A percentile compares a stretch with the other conserved stretches of the same genome.
These are phyloP conservation scores for Aspergillus nidulans DNA, from an alignment of 495 filamentous ascomycete species.

Conservation along the genomic window DNA sequence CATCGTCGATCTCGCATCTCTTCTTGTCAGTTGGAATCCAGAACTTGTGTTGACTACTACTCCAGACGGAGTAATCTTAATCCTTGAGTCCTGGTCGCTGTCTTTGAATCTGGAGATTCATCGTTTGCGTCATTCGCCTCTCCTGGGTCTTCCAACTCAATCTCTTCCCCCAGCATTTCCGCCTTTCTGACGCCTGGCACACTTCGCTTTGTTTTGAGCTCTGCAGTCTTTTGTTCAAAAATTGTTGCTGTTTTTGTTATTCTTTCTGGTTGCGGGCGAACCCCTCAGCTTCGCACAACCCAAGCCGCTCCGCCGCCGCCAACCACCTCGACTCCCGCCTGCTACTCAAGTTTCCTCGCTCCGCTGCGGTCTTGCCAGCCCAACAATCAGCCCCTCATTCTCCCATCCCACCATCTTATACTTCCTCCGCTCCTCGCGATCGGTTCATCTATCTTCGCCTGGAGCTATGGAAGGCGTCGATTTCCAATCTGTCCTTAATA, in stretches of 20 bases:
- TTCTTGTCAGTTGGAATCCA: background rate
- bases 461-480: slow-evolving; percentile 68
- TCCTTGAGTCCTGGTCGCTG: background rate
- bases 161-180: slow-evolving; percentile 2
- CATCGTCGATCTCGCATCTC: slow-evolving; percentile 9
- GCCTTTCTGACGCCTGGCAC: background rate
- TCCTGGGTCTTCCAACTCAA: background rate
- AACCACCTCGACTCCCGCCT: slow-evolving; percentile 3
- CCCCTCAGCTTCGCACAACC: slow-evolving; percentile 18
- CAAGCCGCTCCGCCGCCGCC: slow-evolving; percentile 9
- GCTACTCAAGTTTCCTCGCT: background rate
- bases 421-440: slow-evolving; percentile 12
- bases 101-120: background rate
- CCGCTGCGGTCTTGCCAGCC: slow-evolving; percentile 16
- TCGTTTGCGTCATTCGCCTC: slow-evolving; percentile 23
- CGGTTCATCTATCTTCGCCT: background rate
- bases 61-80: background rate
- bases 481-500: slow-evolving; percentile 71
- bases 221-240: background rate
- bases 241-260: slow-evolving; percentile 1
- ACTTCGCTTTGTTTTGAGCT: background rate
- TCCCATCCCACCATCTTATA: slow-evolving; percentile 6
- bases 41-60: background rate
- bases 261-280: background rate
- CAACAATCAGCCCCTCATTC: slow-evolving; percentile 4